These are phyloP conservation scores for Neoarthrinium moseri DNA, from an alignment of 2,329 filamentous ascomycete genomes.

Conservation along the genomic window DNA sequence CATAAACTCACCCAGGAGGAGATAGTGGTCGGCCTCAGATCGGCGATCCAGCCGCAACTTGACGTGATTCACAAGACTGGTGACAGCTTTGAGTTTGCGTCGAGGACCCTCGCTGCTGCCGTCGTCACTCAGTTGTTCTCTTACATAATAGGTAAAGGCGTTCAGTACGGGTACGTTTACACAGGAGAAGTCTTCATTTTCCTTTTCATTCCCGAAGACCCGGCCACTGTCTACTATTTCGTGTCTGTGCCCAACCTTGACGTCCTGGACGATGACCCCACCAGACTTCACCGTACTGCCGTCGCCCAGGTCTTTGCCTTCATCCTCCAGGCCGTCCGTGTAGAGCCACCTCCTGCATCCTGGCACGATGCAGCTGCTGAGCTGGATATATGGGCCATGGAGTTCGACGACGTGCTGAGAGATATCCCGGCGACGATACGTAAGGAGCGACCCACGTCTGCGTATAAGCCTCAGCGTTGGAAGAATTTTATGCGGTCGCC, in stretches of 20 bases:
- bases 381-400: slow-evolving; percentile 32
- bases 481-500: slow-evolving; percentile 27
- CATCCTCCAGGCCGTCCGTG: slow-evolving; percentile 29
- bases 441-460: slow-evolving; percentile 7
- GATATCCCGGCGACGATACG: slow-evolving; percentile 12
- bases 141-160: slow-evolving; percentile 34
- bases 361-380: slow-evolving; percentile 29
- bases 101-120: slow-evolving; percentile 30
- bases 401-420: slow-evolving; percentile 18
- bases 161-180: slow-evolving; percentile 33
- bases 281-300: slow-evolving; percentile 33
- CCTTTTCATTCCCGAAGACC: slow-evolving; percentile 32
- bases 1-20: slow-evolving; percentile 33
- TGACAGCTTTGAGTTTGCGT: slow-evolving; percentile 25
- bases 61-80: slow-evolving; percentile 32
- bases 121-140: slow-evolving; percentile 39
- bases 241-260: slow-evolving; percentile 32
- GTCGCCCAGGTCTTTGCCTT: slow-evolving; percentile 38
- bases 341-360: slow-evolving; percentile 21
- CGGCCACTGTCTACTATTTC: slow-evolving; percentile 29
- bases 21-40: slow-evolving; percentile 29
- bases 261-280: slow-evolving; percentile 30
- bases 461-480: slow-evolving; percentile 20
- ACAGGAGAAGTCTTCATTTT: slow-evolving; percentile 33
- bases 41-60: slow-evolving; percentile 31